Conservation (phyloP, 169 alveolate species). For the Perkinsus olseni region DNA sequence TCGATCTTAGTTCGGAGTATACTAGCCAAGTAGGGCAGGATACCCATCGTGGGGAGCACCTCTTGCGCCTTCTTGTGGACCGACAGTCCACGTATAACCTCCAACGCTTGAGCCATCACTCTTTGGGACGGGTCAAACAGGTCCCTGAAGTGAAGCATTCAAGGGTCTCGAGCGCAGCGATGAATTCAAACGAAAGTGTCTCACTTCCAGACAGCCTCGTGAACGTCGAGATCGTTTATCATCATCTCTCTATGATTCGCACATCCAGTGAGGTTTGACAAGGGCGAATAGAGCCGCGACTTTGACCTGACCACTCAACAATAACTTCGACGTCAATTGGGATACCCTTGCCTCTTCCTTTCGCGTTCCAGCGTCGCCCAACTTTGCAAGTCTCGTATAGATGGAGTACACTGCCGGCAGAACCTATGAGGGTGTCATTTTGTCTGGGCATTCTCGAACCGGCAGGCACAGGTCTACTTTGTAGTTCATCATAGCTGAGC, state of each 20-base stretch:
- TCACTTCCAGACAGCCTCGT: slow-evolving; percentile 3
- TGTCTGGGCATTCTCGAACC: background rate
- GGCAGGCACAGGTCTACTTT: background rate
- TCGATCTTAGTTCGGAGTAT: background rate
- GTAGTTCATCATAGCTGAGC: background rate
- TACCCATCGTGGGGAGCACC: slow-evolving; percentile 11
- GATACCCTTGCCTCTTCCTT: background rate
- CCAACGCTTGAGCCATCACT: background rate
- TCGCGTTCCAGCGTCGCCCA: background rate
- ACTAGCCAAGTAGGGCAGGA: slow-evolving; percentile 15
- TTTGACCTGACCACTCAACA: background rate
- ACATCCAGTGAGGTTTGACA: slow-evolving; percentile 29
- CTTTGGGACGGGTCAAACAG: background rate
- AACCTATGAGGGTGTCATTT: background rate
- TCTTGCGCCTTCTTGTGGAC: slow-evolving; percentile 22
- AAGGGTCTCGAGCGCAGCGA: too few species aligned
- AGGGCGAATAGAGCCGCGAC: slow-evolving; percentile 20
- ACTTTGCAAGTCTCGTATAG: background rate
- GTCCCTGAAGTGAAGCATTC: too few species aligned
- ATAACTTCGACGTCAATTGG: too few species aligned
- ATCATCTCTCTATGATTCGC: slow-evolving; percentile 29
- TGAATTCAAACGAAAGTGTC: background rate
- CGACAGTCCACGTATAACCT: slow-evolving; percentile 20
- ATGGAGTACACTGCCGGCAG: background rate
- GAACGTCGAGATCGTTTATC: slow-evolving; percentile 18